A percentile compares a stretch with the other conserved stretches of the same genome.
Evolutionary conservation across 305 asterid genomes (phyloP).

Genomic region (Euphrasia arctica): DNA sequence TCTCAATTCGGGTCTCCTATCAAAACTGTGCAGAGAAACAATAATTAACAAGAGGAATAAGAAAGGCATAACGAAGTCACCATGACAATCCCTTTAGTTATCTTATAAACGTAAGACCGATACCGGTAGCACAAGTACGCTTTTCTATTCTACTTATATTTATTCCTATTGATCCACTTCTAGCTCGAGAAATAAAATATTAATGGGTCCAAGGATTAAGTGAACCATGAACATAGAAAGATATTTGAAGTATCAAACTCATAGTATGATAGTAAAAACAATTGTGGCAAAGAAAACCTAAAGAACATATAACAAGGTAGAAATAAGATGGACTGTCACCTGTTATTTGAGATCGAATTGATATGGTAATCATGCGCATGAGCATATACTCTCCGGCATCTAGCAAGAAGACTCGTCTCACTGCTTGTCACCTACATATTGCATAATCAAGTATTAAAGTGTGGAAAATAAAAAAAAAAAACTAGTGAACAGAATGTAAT

Average conservation of each 20-base stretch:
- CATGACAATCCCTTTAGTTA: neutral
- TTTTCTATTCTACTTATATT: constrained; percentile 17
- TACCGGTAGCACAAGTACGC: constrained; percentile 10
- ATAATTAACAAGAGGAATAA: neutral
- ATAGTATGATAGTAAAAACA: constrained; percentile 6
- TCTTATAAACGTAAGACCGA: neutral
- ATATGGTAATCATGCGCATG: constrained; percentile 99
- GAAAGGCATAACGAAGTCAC: neutral
- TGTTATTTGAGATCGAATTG: constrained; percentile 96
- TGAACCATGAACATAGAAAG: constrained; percentile 15
- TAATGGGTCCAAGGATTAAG: constrained; percentile 13
- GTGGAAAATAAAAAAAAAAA: constrained; percentile 16
- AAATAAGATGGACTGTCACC: constrained; percentile 36
- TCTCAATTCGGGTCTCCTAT: neutral
- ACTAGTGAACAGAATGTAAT: constrained; percentile 13
- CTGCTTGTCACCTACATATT: constrained; percentile 71
- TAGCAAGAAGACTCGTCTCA: constrained; percentile 85
- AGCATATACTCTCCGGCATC: constrained; percentile 96
- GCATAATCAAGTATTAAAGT: constrained; percentile 18
- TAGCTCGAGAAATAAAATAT: constrained; percentile 18
- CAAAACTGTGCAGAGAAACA: neutral
- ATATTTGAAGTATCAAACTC: constrained; percentile 12
- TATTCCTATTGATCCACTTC: constrained; percentile 21
- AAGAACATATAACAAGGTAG: constrained; percentile 13
- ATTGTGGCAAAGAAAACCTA: neutral